Evolutionary conservation across 2,329 filamentous ascomycete genomes (phyloP).

Genomic region (Xylariaceae sp.): DNA sequence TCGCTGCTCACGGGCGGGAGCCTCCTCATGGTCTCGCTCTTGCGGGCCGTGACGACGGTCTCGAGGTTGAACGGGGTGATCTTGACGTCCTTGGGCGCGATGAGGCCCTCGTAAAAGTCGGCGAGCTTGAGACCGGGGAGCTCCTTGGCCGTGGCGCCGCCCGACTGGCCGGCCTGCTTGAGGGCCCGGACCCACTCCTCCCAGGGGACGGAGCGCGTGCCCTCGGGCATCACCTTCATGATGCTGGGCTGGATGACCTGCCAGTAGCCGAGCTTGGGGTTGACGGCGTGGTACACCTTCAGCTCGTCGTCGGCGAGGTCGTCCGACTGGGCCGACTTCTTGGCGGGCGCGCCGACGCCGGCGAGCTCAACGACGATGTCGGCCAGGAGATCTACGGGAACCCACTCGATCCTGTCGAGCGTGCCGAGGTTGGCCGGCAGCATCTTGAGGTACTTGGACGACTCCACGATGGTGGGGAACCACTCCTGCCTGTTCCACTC

Average conservation of each 20-base stretch:
- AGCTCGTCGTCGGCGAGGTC: constrained; percentile 16
- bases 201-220: constrained; percentile 17
- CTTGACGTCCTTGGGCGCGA: constrained; percentile 13
- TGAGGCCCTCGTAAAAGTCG: constrained; percentile 20
- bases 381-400: constrained; percentile 45
- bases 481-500: constrained; percentile 53
- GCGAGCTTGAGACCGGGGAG: constrained; percentile 20
- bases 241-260: constrained; percentile 18
- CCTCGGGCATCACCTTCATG: constrained; percentile 15
- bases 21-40: constrained; percentile 15
- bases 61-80: constrained; percentile 21
- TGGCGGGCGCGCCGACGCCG: constrained; percentile 28
- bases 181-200: constrained; percentile 20
- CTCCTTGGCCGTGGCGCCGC: constrained; percentile 15
- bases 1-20: constrained; percentile 16
- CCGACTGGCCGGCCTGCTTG: constrained; percentile 11
- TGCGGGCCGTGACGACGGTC: constrained; percentile 11
- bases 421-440: constrained; percentile 42
- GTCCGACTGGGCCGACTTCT: constrained; percentile 13
- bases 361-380: constrained; percentile 41
- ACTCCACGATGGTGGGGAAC: constrained; percentile 45
- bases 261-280: constrained; percentile 21
- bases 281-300: constrained; percentile 21
- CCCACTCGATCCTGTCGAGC: constrained; percentile 45
- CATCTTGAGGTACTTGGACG: constrained; percentile 41